Base-by-base conservation (phyloP, 345 rosid genomes). In the Euphorbia tirucalli region DNA sequence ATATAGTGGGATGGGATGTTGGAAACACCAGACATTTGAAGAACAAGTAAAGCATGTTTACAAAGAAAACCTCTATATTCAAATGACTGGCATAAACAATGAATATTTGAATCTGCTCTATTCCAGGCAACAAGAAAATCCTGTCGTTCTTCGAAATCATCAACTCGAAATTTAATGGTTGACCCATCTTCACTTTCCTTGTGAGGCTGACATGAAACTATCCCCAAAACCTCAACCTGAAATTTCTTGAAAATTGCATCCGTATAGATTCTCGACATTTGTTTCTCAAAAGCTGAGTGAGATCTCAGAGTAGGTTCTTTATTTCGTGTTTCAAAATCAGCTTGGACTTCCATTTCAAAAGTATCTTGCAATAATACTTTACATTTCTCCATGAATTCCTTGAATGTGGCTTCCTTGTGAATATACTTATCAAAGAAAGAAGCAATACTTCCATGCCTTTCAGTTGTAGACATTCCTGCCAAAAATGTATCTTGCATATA, bases 221-320 rank as follows among this genome's bases (percentile, higher is more conserved):
- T 63, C 70, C 81, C 85, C 59, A 77, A 66, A 46, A 74, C 78
- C 75, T 81, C 87, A 21, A 69, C 76, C 81, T 84, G 87, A 72
- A 84, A 81, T 63, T 76, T 75, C 81, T 81, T 78, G 69, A 81
- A 84, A 46, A 82, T 28, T 37, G 79, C 56, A 32, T 72, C 72
- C 41, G 87, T 83, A 65, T 81, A 79, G 44, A 77, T 62, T 15
- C 61, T 58, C 3, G 77, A 79, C 80, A 79, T 58, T 71, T 84
- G 85, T 67, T 79, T 77, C 85, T 81, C 87, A 54, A 79, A 78
- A 46, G 80, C 25, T 28, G 81, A 80, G 50, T 73, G 69, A 69
- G 83, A 78, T 68, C 73, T 73, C 52, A 80, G 27, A 30, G 82
- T 37, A 35, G 76, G 67, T 22, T 63, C 71, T 44, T 71, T 62